Conservation (phyloP, 2,329 filamentous ascomycete genomes). For the Fusarium ambrosium region DNA sequence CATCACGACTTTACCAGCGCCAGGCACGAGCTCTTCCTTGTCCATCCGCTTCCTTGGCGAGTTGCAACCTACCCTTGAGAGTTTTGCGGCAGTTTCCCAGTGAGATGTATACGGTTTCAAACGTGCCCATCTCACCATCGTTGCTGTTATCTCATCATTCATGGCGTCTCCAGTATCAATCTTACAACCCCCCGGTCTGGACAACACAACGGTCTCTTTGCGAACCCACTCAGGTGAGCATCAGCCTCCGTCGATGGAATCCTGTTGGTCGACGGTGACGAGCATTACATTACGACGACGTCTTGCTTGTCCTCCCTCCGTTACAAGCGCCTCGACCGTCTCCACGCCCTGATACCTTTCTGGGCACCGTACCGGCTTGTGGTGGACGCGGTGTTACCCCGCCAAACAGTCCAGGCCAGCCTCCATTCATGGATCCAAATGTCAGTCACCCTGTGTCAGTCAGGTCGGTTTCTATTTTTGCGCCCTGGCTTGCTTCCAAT, state of each 20-base stretch:
- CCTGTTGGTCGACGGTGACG: constrained; percentile 25
- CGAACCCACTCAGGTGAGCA: constrained; percentile 8
- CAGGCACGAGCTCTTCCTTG: background rate
- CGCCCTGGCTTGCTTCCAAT: background rate
- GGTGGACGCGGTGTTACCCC: constrained; percentile 34
- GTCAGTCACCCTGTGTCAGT: constrained; percentile 25
- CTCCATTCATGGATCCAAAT: background rate
- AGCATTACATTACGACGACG: constrained; percentile 20
- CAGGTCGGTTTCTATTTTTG: constrained; percentile 42
- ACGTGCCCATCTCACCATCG: constrained; percentile 22
- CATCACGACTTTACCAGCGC: background rate
- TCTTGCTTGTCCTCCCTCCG: constrained; percentile 19
- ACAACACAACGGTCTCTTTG: background rate
- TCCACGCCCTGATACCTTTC: constrained; percentile 37
- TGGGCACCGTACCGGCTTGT: constrained; percentile 31
- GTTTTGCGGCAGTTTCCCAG: background rate
- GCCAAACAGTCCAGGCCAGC: constrained; percentile 24
- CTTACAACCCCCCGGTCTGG: background rate
- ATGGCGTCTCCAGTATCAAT: background rate
- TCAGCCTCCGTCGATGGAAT: constrained; percentile 5
- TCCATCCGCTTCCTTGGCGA: background rate
- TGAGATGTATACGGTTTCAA: constrained; percentile 8
- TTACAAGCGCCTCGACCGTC: constrained; percentile 18
- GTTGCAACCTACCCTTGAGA: background rate
- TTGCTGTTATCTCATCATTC: constrained; percentile 24